Percentiles rank a stretch among this genome's conserved stretches.
These are phyloP conservation scores for Diaporthe longicolla DNA, from an alignment of 2,329 filamentous ascomycete species.

Conservation along the genomic window DNA sequence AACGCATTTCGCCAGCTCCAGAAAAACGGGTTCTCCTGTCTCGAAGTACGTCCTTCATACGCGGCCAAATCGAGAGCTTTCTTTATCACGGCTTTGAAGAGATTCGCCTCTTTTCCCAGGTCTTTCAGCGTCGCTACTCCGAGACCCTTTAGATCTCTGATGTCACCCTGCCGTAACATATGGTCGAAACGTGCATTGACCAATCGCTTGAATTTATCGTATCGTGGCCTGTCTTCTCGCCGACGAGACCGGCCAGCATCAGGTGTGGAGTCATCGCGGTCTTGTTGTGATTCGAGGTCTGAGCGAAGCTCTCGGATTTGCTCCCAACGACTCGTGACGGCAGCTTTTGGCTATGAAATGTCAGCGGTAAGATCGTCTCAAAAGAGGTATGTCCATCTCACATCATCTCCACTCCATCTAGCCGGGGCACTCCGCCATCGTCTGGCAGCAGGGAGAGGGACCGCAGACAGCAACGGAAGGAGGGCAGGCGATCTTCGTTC, in stretches of 20 bases:
- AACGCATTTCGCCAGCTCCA: slow-evolving; percentile 73
- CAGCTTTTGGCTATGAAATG: not conserved
- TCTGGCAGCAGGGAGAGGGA: slow-evolving; percentile 28
- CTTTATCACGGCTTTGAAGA: slow-evolving; percentile 62
- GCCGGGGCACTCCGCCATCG: slow-evolving; percentile 44
- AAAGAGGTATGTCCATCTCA: not conserved
- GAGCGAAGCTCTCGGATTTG: slow-evolving; percentile 40
- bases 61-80: slow-evolving; percentile 61
- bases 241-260: not conserved
- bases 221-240: not conserved
- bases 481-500: slow-evolving; percentile 38
- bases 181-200: slow-evolving; percentile 52
- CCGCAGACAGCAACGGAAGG: slow-evolving; percentile 23
- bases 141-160: slow-evolving; percentile 51
- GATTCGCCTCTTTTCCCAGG: slow-evolving; percentile 58
- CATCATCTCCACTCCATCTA: not conserved
- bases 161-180: slow-evolving; percentile 51
- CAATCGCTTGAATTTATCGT: slow-evolving; percentile 47
- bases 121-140: slow-evolving; percentile 57
- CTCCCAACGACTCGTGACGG: slow-evolving; percentile 39
- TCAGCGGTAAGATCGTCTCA: not conserved
- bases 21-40: slow-evolving; percentile 67
- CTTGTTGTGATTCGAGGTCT: slow-evolving; percentile 35
- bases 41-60: slow-evolving; percentile 53
- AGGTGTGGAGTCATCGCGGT: not conserved